Evolutionary conservation across 1,284 basidiomycete species (phyloP).

Genomic region (Ganoderma sinense): DNA sequence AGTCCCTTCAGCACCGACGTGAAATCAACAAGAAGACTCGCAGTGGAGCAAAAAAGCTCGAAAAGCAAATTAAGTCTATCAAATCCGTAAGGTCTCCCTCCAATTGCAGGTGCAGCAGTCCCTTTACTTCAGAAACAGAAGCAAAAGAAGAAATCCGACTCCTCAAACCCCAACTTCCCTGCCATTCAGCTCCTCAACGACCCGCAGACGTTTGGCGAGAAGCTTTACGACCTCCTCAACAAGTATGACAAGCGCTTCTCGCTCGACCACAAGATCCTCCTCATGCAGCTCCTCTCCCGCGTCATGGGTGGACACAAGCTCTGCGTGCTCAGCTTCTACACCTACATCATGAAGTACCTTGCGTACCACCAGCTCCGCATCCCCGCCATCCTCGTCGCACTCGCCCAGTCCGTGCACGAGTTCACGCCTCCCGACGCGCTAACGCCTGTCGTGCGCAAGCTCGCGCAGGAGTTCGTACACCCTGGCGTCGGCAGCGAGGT

Average conservation of each 20-base stretch:
- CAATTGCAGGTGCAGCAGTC: neutral
- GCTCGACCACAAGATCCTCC: constrained; percentile 95
- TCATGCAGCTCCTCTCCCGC: constrained; percentile 97
- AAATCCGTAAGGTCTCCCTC: constrained; percentile 50
- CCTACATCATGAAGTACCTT: constrained; percentile 95
- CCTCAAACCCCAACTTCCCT: constrained; percentile 81
- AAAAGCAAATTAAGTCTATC: constrained; percentile 72
- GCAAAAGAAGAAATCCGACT: constrained; percentile 57
- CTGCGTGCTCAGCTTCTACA: constrained; percentile 96
- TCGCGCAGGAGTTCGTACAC: constrained; percentile 97
- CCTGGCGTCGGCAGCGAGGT: constrained; percentile 97
- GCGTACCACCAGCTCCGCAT: constrained; percentile 93
- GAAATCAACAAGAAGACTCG: constrained; percentile 92
- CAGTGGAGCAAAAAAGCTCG: constrained; percentile 80
- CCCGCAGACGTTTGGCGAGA: constrained; percentile 96
- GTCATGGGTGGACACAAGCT: constrained; percentile 95
- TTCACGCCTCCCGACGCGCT: constrained; percentile 95
- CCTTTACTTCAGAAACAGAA: constrained; percentile 54
- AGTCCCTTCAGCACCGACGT: constrained; percentile 80
- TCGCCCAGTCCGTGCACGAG: constrained; percentile 96
- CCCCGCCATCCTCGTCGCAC: constrained; percentile 92
- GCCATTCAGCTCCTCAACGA: constrained; percentile 95
- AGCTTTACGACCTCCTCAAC: constrained; percentile 89
- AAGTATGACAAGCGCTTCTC: constrained; percentile 93
- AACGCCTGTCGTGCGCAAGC: constrained; percentile 89